These are phyloP conservation scores for Saccharum officinarum DNA, from an alignment of 176 grass and related monocot genomes.

Conservation along the genomic window DNA sequence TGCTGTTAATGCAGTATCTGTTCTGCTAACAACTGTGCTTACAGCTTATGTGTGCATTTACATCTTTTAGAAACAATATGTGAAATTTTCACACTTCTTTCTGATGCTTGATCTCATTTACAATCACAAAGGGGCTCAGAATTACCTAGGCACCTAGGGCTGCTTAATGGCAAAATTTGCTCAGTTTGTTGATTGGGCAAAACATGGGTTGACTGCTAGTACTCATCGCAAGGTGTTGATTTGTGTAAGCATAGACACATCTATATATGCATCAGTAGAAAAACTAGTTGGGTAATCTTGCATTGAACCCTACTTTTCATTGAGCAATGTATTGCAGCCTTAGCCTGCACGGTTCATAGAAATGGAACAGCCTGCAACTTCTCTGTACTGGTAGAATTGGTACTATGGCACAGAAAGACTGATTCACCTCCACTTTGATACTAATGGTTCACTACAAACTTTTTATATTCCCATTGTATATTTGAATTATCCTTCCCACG, in stretches of 20 bases:
- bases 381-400: not conserved
- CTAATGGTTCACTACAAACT: not conserved
- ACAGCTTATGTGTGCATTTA: slow-evolving; percentile 71
- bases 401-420: not conserved
- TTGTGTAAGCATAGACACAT: not conserved
- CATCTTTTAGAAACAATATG: slow-evolving; percentile 51
- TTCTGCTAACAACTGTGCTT: slow-evolving; percentile 64
- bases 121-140: not conserved
- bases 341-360: too few relatives aligned
- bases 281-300: not conserved
- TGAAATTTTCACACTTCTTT: not conserved
- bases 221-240: not conserved
- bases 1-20: slow-evolving; percentile 79
- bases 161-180: not conserved
- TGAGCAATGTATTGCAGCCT: not conserved
- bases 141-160: slow-evolving; percentile 8
- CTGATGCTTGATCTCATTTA: not conserved
- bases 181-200: not conserved
- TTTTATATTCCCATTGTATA: not conserved
- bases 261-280: not conserved
- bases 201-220: not conserved
- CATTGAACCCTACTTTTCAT: not conserved
- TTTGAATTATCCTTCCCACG: not conserved
- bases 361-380: too few relatives aligned
- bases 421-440: not conserved